phyloP scores from a whole-genome alignment of 2,329 filamentous ascomycete species.

The Blastomyces gilchristii region DNA sequence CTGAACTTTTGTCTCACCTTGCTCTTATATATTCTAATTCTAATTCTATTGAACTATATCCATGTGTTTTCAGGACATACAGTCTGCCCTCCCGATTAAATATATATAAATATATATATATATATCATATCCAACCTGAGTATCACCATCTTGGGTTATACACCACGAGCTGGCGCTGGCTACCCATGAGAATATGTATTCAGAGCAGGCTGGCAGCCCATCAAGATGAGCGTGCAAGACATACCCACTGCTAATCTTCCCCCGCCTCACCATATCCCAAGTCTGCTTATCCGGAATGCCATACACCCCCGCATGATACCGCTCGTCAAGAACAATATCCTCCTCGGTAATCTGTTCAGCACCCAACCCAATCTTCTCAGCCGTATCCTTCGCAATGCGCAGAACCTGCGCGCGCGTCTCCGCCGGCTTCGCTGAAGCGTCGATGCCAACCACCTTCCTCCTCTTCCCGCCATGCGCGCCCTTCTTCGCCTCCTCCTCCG shows the following conservation, averaged over 20 bases:
- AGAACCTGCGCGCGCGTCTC: conserved; percentile 57
- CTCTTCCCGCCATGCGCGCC: conserved; percentile 20
- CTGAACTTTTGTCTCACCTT: too few species aligned
- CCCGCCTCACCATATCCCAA: conserved; percentile 53
- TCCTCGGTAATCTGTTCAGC: conserved; percentile 50
- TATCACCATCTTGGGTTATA: background rate
- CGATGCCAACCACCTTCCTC: conserved; percentile 55
- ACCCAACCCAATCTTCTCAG: conserved; percentile 50
- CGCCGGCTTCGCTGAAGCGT: conserved; percentile 49
- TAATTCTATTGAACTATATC: too few species aligned
- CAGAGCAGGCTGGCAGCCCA: conserved; percentile 55
- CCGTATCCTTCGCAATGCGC: conserved; percentile 56
- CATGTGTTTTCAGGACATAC: too few species aligned
- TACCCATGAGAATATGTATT: conserved; percentile 50
- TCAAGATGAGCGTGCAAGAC: conserved; percentile 63
- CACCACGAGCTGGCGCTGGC: background rate
- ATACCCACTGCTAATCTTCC: conserved; percentile 53
- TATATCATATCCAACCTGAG: too few species aligned
- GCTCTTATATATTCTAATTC: too few species aligned
- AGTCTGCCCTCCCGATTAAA: too few species aligned
- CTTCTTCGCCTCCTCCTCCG: conserved; percentile 12
- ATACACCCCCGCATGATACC: conserved; percentile 59
- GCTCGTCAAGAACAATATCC: conserved; percentile 53
- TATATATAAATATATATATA: too few species aligned
- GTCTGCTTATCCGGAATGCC: conserved; percentile 57